Evolutionary conservation across 768 basidiomycete species (phyloP), one percentile per base, ranked within the genome.

Genomic region (Panaeolus papilionaceus): DNA sequence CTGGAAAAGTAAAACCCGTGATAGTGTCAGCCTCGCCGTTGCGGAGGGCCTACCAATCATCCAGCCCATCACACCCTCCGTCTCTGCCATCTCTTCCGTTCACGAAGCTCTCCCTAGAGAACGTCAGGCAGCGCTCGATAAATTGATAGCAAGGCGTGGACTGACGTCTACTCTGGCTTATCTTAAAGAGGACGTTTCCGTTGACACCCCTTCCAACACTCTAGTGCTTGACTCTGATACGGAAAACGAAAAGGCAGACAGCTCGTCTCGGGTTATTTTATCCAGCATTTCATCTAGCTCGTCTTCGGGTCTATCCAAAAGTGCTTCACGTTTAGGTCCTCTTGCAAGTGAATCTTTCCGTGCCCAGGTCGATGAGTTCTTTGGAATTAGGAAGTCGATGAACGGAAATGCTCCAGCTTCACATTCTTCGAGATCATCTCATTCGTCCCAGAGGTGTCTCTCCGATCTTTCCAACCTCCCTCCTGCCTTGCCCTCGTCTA

Each of bases 1-100:
- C 49, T 86, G 82, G 83, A 87, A 84, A 73, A 79, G 75, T n/a
- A 71, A 80, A 12, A 84, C 83, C 18, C 54, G 54, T 14, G 54
- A 58, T 12, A 58, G 54, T 58, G 75, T 79, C 62, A 77, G 76
- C 68, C 70, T 72, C 2, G 70, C 69, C 20, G 69, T 67, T 26
- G 67, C 68, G 20, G 61, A 65, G 40, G 66, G 71, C 40, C 67
- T 77, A 26, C 54, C 54, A 7, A 12, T 23, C 3, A 58, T 23
- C 33, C 54, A 58, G 33, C 54, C 54, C 16, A 75, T 82, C 45
- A 83, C 82, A 0, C 82, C 82, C 42, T 83, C 82, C 12, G 73
- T 74, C 11, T 83, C 82, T 47, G 73, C 73, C 39, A 77, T 83
- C 16, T 82, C 82, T 38, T 79, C 80, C 0, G 72, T 83, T 26